Conservation (phyloP, 1,284 basidiomycete genomes). For the Boletus semigastroideus region DNA sequence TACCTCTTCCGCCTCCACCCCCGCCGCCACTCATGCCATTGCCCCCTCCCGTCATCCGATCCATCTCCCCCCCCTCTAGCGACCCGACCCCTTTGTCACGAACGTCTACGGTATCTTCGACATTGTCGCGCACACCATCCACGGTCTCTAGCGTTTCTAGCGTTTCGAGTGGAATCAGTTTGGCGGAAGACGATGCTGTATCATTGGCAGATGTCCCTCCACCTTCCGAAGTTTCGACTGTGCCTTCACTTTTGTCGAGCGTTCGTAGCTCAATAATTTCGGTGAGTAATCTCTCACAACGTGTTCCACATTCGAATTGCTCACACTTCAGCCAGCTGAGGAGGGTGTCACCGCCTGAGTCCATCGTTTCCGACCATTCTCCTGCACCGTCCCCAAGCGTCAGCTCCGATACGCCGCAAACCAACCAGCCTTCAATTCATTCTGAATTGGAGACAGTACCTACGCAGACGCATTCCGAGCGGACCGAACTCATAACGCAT, state of each 20-base stretch:
- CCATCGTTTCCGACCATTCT: conserved; percentile 30
- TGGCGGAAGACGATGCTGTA: conserved; percentile 35
- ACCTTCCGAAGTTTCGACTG: conserved; percentile 42
- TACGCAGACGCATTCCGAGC: conserved; percentile 27
- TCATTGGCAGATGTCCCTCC: conserved; percentile 28
- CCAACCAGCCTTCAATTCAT: conserved; percentile 55
- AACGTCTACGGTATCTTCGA: conserved; percentile 34
- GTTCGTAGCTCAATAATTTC: conserved; percentile 25
- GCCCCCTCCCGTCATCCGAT: conserved; percentile 2
- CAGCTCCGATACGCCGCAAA: conserved; percentile 64
- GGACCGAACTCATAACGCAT: conserved; percentile 48
- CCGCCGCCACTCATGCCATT: conserved; percentile 1
- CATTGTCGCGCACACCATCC: conserved; percentile 38
- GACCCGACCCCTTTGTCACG: conserved; percentile 27
- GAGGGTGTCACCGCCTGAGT: conserved; percentile 37
- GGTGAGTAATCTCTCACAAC: conserved; percentile 29
- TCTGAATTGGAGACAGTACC: conserved; percentile 53
- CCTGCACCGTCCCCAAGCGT: conserved; percentile 48
- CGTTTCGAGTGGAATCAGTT: conserved; percentile 35
- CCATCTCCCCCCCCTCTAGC: conserved; percentile 30
- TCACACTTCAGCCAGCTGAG: conserved; percentile 29
- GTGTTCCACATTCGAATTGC: conserved; percentile 2
- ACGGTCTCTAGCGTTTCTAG: conserved; percentile 38
- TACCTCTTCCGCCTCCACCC: conserved; percentile 2
- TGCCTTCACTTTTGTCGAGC: conserved; percentile 54